Evolutionary conservation across 352 stramenopile genomes (phyloP).

Genomic region (Globisporangium viniferum): DNA sequence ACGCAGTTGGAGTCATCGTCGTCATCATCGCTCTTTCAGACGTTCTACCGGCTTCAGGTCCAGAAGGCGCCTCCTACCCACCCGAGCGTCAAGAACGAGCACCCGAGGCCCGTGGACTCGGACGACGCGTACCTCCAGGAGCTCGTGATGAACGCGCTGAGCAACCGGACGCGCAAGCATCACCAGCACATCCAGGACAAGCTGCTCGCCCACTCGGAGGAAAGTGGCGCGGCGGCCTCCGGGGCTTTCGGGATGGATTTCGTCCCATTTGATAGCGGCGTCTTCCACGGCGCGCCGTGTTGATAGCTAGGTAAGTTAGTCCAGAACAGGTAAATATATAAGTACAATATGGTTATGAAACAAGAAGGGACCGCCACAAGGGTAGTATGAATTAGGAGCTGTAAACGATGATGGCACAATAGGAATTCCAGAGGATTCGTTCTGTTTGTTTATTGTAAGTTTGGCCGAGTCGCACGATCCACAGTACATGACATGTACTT

Average conservation of each 20-base stretch:
- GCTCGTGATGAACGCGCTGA: conserved; percentile 15
- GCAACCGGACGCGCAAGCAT: conserved; percentile 15
- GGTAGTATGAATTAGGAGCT: too few species aligned
- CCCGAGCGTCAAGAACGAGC: neutral
- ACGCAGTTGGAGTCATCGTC: neutral
- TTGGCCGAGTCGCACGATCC: too few species aligned
- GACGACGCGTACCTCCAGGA: conserved; percentile 14
- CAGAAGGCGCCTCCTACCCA: neutral
- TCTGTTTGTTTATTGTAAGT: too few species aligned
- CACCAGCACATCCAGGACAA: conserved; percentile 13
- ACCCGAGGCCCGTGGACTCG: neutral
- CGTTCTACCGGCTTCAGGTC: conserved; percentile 16
- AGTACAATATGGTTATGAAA: neutral
- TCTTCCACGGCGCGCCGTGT: neutral
- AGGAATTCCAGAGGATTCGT: too few species aligned
- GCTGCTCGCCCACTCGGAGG: conserved; percentile 4
- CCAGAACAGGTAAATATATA: neutral
- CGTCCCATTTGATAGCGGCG: neutral
- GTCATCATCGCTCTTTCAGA: conserved; percentile 12
- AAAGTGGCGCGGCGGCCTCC: neutral
- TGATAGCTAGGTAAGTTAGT: neutral
- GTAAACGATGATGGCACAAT: too few species aligned
- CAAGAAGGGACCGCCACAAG: neutral
- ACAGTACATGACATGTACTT: too few species aligned
- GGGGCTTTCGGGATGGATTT: neutral